These are phyloP conservation scores for Aspergillus nidulans DNA, from an alignment of 495 filamentous ascomycete species.

Conservation along the genomic window DNA sequence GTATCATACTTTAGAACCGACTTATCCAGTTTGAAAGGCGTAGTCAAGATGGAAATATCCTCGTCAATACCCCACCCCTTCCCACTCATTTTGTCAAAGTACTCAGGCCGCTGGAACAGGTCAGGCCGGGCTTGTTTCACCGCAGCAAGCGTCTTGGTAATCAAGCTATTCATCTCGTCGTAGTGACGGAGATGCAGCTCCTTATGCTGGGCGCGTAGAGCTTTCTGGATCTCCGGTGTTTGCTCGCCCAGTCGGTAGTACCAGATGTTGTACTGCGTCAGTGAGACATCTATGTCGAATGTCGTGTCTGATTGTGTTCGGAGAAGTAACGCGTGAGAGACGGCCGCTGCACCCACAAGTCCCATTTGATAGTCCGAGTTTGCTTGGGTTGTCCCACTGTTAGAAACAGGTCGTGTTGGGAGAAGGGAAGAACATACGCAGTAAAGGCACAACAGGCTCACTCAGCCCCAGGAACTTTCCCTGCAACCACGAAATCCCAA, in stretches of 20 bases:
- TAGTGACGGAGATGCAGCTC: background rate
- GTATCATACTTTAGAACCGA: background rate
- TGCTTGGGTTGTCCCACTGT: no score
- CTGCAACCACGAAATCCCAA: background rate
- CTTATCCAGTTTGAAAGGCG: background rate
- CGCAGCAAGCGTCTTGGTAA: background rate
- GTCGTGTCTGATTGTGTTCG: background rate
- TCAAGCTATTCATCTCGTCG: background rate
- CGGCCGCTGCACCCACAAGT: background rate
- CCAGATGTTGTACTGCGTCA: background rate
- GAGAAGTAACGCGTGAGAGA: background rate
- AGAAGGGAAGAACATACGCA: background rate
- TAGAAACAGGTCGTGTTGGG: background rate
- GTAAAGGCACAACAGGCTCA: background rate
- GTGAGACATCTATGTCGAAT: background rate
- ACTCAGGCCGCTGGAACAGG: background rate
- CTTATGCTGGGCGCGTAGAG: background rate
- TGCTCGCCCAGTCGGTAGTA: background rate
- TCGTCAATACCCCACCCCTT: background rate
- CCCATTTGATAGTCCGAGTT: background rate
- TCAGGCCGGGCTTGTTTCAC: background rate
- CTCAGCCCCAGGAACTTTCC: background rate
- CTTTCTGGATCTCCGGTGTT: background rate
- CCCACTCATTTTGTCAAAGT: background rate
- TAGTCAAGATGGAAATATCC: background rate